Evolutionary conservation across 805 yeast genomes (phyloP), one percentile per base, ranked within the genome.

Genomic region (Scheffersomyces stipitis): DNA sequence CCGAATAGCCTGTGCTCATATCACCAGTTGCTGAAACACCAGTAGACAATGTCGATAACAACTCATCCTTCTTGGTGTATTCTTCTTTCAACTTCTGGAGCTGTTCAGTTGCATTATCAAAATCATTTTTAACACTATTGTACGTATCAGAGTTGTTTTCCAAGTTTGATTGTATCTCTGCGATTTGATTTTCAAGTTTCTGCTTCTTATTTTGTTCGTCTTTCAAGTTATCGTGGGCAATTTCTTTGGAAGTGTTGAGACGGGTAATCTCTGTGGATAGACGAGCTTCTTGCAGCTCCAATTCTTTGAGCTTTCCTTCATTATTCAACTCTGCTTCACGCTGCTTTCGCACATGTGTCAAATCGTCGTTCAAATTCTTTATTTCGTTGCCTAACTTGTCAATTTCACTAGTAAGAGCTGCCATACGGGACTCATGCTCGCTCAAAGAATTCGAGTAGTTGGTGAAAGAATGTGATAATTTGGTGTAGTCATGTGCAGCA

Each of bases 11-110:
- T 23, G 85, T 81, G 49, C 81, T 83, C 0, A 81, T 73, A 24
- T 68, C 71, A 37, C 95, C 96, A 41, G 78, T 81, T 0, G 95
- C 78, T 0, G 96, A 85, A n/a, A 90, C 81, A 50, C 97, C 96
- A 0, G 96, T 87, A 0, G 89, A 80, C 28, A 90, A 68, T 0
- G 95, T 82, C 0, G 93, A 84, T 7, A 87, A 62, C 8, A 90
- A 69, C 43, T 90, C 96, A 49, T 86, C 91, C 48, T 85, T 86
- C 41, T 69, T 73, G 23, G 69, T 65, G 31, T 75, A 69, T 10
- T 70, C 69, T 4, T 63, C 66, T 42, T 78, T 80, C 37, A 79
- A 45, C 1, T 55, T 52, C 2, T 60, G 64, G 15, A 84, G 62
- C n/a, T 62, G 52, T 1, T 51, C 54, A 33, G 77, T 79, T 8